Base-by-base conservation (phyloP, 768 basidiomycete genomes). In the Tricholoma sp. region DNA sequence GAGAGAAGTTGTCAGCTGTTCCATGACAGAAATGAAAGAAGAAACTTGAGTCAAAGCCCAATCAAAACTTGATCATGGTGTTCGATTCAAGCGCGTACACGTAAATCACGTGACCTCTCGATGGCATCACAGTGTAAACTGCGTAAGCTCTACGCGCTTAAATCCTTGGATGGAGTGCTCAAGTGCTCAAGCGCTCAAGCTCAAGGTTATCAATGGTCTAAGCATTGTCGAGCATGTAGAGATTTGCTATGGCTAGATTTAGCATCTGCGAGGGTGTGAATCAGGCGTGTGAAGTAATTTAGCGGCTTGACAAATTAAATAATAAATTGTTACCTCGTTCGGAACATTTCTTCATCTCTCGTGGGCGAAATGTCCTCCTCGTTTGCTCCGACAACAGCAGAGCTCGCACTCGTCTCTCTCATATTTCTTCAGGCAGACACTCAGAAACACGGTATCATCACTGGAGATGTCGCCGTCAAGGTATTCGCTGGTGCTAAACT, bases 401-500 rank as follows among this genome's bases (percentile, higher is more conserved):
- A 81, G 65, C 69, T 82, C 50, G 75, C 81, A 18, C 79, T 93
- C 60, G 86, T 88, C 54, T 78, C 82, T 64, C 81, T 85, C 64
- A 86, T 94, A 69, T 92, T 93, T 65, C 68, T 74, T 44, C 77
- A 83, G 60, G 82, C 82, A 18, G 94, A 94, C 74, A 74, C 86
- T 3, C 83, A 91, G 72, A 88, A 88, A 68, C 78, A 88, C 55
- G 91, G 91, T 41, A 82, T 92, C 60, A 74, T 96, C 68, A 91
- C 91, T 13, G 95, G 95, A 65, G 94, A 96, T 60, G 85, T 88
- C 64, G 97, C 95, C 52, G 87, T 97, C 68, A 84, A 81, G 67
- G 78, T 95, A 57, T 93, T 98, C 65, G 79, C 83, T 57, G 88
- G 90, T 56, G 88, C 95, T 53, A 86, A 89, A 66, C 82, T 98